Base-by-base conservation (phyloP, 495 filamentous ascomycete genomes). In the Xylaria palmicola region DNA sequence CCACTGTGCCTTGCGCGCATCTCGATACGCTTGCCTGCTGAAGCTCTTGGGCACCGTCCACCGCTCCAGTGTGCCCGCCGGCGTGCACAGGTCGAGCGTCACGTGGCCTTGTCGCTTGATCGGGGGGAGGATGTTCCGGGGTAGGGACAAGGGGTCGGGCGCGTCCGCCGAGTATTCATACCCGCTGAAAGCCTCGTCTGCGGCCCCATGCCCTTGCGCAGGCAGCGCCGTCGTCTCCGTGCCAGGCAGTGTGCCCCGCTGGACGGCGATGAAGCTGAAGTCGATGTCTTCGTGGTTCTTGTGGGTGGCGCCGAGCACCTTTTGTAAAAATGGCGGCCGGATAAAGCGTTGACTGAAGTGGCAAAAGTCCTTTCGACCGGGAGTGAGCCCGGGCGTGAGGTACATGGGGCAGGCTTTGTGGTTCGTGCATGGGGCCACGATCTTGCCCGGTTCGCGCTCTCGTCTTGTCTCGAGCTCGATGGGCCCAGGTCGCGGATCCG, bases 381-480 rank as follows among this genome's bases (percentile, higher is more conserved):
- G 76, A 48, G 80, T 81, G 24, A 86, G 77, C 0, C 92, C 92
- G 0, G 86, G 81, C 0, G 77, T 76, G 34, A 83, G 77, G 67
- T 95, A 97, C 87, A 98, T 92, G 0, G 94, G 94, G 66, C 94
- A 98, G 56, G 83, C 84, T 1, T 72, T 75, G 71, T 98, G 95
- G 75, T 92, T 97, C 1, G 94, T 98, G 73, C 94, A 98, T 0
- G 94, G 94, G 0, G 95, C 94, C 61, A 98, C 82, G 65, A 98
- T 97, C 87, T 93, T 92, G 62, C 92, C 94, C 1, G 81, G 73
- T 62, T 94, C 91, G 12, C 75, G 77, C 24, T 65, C 64, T 15
- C 74, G 71, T 7, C 52, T 66, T 2, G 59, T 24, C 19, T 75
- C 64, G 36, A 60, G 34, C 41, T 79, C 64, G n/a, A 69, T 68